A percentile compares a stretch with the other conserved stretches of the same genome.
These are phyloP conservation scores for Fonsecaea multimorphosa DNA, from an alignment of 2,329 filamentous ascomycete species.

Conservation along the genomic window DNA sequence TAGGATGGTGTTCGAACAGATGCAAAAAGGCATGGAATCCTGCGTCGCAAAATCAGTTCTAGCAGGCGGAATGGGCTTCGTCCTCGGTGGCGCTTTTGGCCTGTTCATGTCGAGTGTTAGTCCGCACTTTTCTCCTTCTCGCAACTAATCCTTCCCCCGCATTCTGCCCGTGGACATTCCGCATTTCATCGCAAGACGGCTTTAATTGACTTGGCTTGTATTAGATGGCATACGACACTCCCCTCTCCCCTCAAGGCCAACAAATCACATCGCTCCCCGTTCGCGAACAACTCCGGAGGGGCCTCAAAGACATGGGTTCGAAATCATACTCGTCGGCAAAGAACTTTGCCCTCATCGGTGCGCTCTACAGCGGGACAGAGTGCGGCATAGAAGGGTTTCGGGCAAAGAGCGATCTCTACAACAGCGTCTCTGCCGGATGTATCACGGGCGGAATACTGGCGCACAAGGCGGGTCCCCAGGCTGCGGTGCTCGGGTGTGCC, in stretches of 20 bases:
- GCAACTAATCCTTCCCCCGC: background rate
- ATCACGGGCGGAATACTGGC: conserved; percentile 89
- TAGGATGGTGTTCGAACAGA: conserved; percentile 55
- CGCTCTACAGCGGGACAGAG: conserved; percentile 89
- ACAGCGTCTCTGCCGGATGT: conserved; percentile 86
- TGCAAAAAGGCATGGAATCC: conserved; percentile 86
- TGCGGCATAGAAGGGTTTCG: conserved; percentile 90
- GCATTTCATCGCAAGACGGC: background rate
- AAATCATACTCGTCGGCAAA: conserved; percentile 83
- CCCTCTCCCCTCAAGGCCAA: conserved; percentile 67
- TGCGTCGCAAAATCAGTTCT: conserved; percentile 88
- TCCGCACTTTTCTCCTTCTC: conserved; percentile 9
- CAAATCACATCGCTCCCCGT: conserved; percentile 72
- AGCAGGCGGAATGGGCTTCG: conserved; percentile 92
- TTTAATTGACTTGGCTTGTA: background rate
- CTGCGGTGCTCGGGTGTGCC: conserved; percentile 82
- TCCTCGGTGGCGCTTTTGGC: conserved; percentile 89
- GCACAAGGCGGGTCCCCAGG: conserved; percentile 85
- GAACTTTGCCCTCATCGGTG: conserved; percentile 94
- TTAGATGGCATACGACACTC: conserved; percentile 98
- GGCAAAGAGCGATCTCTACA: conserved; percentile 90
- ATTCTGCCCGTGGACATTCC: background rate
- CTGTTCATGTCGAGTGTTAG: conserved; percentile 90
- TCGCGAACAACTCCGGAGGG: conserved; percentile 79
- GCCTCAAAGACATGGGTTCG: conserved; percentile 93